Evolutionary conservation across 495 filamentous ascomycete genomes (phyloP).

Genomic region (Aspergillus nidulans): DNA sequence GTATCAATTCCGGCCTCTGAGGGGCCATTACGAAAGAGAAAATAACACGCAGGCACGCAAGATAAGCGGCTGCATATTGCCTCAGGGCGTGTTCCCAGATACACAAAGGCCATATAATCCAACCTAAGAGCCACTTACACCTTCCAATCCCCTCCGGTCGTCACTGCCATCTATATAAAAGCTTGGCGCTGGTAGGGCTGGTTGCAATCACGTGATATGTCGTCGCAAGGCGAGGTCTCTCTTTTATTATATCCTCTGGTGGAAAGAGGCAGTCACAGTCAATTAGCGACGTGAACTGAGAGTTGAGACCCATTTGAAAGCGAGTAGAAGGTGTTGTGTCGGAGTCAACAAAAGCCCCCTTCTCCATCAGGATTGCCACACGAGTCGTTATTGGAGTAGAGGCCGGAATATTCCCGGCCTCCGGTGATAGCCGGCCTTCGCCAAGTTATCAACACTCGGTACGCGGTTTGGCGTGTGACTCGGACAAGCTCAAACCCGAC

Average conservation of each 20-base stretch:
- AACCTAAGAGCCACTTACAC: conserved; percentile 8
- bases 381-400: conserved; percentile 25
- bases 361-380: conserved; percentile 4
- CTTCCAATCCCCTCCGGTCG: not conserved
- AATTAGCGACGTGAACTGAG: not conserved
- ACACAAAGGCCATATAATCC: not conserved
- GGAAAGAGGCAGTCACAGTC: not conserved
- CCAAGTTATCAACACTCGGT: conserved; percentile 1
- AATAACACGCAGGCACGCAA: conserved; percentile 23
- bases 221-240: conserved; percentile 10
- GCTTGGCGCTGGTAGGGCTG: conserved; percentile 28
- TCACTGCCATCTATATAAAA: conserved; percentile 25
- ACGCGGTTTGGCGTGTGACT: not conserved
- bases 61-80: not conserved
- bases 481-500: not conserved
- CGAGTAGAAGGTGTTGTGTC: not conserved
- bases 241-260: not conserved
- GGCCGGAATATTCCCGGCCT: conserved; percentile 46
- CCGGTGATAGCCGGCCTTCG: conserved; percentile 37
- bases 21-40: conserved; percentile 34
- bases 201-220: conserved; percentile 23
- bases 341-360: not conserved
- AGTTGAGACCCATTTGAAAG: not conserved
- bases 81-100: not conserved
- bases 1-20: conserved; percentile 58